Evolutionary conservation across 2,329 filamentous ascomycete genomes (phyloP).

Genomic region (Neofusicoccum sp.): DNA sequence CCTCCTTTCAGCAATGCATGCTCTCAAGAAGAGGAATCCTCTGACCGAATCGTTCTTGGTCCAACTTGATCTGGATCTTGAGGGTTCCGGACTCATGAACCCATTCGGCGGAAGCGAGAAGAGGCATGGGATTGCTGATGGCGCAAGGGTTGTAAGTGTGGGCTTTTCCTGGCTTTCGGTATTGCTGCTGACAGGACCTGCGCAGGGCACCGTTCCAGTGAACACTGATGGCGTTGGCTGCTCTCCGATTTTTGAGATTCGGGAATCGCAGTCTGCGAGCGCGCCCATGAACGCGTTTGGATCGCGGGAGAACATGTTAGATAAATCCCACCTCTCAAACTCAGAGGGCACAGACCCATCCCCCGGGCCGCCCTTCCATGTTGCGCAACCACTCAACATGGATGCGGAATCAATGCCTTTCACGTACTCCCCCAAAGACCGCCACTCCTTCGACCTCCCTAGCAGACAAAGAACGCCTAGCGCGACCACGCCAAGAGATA

Average conservation of each 20-base stretch:
- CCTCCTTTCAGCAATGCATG: constrained; percentile 84
- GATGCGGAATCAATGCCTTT: constrained; percentile 1
- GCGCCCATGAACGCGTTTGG: constrained; percentile 29
- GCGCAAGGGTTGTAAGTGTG: not conserved
- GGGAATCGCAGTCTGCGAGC: constrained; percentile 30
- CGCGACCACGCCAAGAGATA: not conserved
- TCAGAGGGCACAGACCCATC: not conserved
- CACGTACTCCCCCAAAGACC: constrained; percentile 1
- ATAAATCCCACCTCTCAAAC: not conserved
- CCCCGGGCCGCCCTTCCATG: constrained; percentile 17
- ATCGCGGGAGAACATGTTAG: not conserved
- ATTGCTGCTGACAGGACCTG: not conserved
- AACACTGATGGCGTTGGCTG: constrained; percentile 32
- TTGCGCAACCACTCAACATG: constrained; percentile 16
- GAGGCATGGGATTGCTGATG: too few relatives aligned
- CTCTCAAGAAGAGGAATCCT: constrained; percentile 81
- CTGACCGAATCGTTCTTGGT: constrained; percentile 92
- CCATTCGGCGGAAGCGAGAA: not conserved
- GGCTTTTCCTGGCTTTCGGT: too few relatives aligned
- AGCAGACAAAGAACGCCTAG: constrained; percentile 15
- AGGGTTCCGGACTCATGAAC: constrained; percentile 60
- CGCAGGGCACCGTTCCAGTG: constrained; percentile 20
- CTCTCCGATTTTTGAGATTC: constrained; percentile 34
- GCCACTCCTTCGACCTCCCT: not conserved
- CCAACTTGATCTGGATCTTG: constrained; percentile 88